Evolutionary conservation across 371 early-diverging fungal species (phyloP).

Genomic region (Batkoa obscura): DNA sequence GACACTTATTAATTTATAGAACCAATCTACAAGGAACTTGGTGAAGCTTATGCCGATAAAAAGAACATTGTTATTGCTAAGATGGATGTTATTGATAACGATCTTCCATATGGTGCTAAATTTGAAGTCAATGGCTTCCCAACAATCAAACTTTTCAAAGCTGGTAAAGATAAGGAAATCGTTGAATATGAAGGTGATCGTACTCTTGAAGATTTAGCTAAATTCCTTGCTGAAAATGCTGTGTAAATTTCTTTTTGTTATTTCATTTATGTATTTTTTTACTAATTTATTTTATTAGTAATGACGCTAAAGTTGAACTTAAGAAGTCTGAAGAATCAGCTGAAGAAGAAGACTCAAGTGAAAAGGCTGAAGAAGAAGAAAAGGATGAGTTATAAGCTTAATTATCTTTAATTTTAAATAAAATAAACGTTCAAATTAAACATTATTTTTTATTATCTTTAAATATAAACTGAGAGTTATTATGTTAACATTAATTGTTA

Average conservation of each 20-base stretch:
- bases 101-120: conserved; percentile 50
- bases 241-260: not conserved
- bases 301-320: too few relatives aligned
- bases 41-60: conserved; percentile 16
- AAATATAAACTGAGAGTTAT: too few relatives aligned
- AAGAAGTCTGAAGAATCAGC: too few relatives aligned
- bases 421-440: too few relatives aligned
- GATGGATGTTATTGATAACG: conserved; percentile 91
- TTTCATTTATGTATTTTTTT: not conserved
- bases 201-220: conserved; percentile 42
- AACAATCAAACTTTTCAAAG: conserved; percentile 84
- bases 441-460: too few relatives aligned
- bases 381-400: too few relatives aligned
- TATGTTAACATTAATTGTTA: too few relatives aligned
- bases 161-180: conserved; percentile 39
- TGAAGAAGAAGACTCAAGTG: too few relatives aligned
- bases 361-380: too few relatives aligned
- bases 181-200: conserved; percentile 77
- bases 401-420: too few relatives aligned
- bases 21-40: conserved; percentile 15
- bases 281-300: too few relatives aligned
- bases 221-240: conserved; percentile 30
- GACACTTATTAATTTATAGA: conserved; percentile 4
- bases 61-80: conserved; percentile 62
- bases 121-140: conserved; percentile 85